phyloP scores from a whole-genome alignment of 2,329 filamentous ascomycete genomes.

The Botrytis fabae region DNA sequence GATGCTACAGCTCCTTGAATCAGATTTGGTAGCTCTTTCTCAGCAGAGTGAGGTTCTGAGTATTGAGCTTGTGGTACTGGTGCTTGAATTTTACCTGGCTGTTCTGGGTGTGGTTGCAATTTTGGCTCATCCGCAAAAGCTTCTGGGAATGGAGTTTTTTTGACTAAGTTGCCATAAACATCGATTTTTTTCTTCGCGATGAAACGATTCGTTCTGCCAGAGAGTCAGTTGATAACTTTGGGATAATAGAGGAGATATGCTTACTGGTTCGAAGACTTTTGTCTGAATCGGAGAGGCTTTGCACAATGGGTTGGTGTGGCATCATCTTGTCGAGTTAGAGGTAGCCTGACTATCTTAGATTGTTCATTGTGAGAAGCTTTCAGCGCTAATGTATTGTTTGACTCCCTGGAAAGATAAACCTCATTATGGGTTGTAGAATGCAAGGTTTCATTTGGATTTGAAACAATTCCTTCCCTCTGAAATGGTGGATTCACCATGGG shows the following conservation, averaged over 20 bases:
- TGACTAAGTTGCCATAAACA: neutral
- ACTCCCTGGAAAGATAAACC: no score
- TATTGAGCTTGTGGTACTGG: neutral
- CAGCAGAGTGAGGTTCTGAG: neutral
- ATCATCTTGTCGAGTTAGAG: neutral
- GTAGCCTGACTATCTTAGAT: neutral
- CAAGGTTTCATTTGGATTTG: neutral
- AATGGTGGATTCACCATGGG: neutral
- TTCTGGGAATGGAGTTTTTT: conserved; percentile 7
- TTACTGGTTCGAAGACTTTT: conserved; percentile 1
- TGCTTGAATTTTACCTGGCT: neutral
- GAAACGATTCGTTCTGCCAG: neutral
- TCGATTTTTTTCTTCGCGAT: neutral
- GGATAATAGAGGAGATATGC: neutral
- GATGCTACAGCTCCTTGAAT: neutral
- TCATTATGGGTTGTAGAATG: neutral
- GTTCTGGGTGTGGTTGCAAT: neutral
- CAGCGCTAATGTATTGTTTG: neutral
- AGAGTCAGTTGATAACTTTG: neutral
- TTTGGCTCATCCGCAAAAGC: neutral
- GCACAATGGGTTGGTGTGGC: neutral
- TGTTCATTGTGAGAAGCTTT: neutral
- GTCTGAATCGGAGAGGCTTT: neutral
- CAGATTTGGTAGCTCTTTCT: neutral
- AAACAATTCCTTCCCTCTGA: neutral